phyloP scores from a whole-genome alignment of 192 early-diverging fungal genomes.

The Entomortierella chlamydospora region DNA sequence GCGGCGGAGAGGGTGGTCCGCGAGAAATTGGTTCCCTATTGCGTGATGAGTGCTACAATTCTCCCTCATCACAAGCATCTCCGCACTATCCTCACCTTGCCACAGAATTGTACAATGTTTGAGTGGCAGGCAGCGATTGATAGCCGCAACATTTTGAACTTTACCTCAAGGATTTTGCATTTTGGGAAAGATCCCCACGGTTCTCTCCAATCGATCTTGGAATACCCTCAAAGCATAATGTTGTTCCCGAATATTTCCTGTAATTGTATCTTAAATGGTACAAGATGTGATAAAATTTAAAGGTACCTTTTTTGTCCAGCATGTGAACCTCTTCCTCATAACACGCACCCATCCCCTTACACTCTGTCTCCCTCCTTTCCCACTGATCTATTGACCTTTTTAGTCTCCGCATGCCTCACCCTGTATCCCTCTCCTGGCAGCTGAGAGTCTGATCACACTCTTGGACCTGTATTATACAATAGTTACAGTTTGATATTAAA shows the following conservation, averaged over 20 bases:
- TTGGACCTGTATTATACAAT: too few relatives aligned
- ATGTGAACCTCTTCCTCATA: not conserved
- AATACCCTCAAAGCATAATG: not conserved
- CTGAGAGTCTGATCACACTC: too few relatives aligned
- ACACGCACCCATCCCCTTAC: not conserved
- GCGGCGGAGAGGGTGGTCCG: too few relatives aligned
- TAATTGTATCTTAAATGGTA: slow-evolving; percentile 6
- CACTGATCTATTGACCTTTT: not conserved
- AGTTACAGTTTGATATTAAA: too few relatives aligned
- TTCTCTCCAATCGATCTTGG: slow-evolving; percentile 10
- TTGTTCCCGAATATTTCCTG: slow-evolving; percentile 4
- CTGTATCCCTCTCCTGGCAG: not conserved
- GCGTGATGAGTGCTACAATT: not conserved
- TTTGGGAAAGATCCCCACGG: slow-evolving; percentile 18
- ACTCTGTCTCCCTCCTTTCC: not conserved
- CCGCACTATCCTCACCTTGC: too few relatives aligned
- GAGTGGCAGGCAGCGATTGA: too few relatives aligned
- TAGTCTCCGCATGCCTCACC: not conserved
- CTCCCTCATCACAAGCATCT: not conserved
- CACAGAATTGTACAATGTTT: too few relatives aligned
- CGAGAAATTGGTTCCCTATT: slow-evolving; percentile 9
- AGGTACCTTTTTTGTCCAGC: not conserved
- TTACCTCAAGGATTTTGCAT: too few relatives aligned
- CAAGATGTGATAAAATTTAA: not conserved
- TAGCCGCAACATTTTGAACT: too few relatives aligned